Evolutionary conservation across 352 stramenopile genomes (phyloP).

Genomic region (Globisporangium spiculum): DNA sequence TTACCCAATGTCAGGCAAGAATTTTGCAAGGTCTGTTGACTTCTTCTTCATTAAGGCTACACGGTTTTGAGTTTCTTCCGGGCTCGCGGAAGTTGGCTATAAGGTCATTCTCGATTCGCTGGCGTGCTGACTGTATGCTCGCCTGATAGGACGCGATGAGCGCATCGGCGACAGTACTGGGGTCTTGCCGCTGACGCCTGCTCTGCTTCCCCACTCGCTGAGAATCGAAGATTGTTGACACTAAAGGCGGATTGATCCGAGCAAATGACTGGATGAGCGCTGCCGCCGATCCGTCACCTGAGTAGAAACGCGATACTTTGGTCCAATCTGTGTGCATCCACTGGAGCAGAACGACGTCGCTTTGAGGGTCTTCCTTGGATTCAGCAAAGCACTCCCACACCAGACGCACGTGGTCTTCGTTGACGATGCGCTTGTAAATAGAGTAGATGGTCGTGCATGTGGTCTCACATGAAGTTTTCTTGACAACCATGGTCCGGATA

Average conservation of each 20-base stretch:
- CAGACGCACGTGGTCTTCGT: slow-evolving; percentile 15
- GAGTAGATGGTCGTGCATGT: slow-evolving; percentile 11
- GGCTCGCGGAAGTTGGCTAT: background rate
- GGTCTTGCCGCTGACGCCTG: slow-evolving; percentile 23
- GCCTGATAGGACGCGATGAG: slow-evolving; percentile 32
- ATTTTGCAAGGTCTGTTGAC: no score
- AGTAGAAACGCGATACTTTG: background rate
- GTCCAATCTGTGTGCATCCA: background rate
- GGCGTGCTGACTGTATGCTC: slow-evolving; percentile 26
- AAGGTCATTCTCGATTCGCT: slow-evolving; percentile 33
- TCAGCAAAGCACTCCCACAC: slow-evolving; percentile 11
- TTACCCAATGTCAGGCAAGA: no score
- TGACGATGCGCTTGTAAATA: slow-evolving; percentile 23
- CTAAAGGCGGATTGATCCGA: slow-evolving; percentile 18
- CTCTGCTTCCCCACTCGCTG: background rate
- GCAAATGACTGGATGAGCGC: slow-evolving; percentile 22
- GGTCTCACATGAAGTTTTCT: background rate
- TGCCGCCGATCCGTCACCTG: background rate
- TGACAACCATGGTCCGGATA: background rate
- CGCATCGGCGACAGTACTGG: slow-evolving; percentile 28
- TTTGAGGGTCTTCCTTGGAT: background rate
- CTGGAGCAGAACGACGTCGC: background rate
- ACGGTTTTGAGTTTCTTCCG: no score
- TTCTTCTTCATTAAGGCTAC: no score
- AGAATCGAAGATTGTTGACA: slow-evolving; percentile 1